Conservation (phyloP, 2,329 filamentous ascomycete genomes). For the Daldinia sp. region DNA sequence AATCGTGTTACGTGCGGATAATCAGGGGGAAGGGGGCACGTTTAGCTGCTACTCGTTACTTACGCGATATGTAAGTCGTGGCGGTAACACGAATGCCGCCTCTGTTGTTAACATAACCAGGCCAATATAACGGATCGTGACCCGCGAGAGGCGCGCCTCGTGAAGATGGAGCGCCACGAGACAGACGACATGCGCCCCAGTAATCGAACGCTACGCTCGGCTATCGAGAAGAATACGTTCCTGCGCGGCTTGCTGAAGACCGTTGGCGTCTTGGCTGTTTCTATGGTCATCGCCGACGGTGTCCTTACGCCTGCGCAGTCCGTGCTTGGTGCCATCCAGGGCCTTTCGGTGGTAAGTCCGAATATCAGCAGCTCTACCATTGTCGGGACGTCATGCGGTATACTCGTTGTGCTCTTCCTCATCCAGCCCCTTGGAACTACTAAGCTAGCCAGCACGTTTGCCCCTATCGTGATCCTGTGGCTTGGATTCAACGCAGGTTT, state of each 20-base stretch:
- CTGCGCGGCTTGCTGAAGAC: conserved; percentile 64
- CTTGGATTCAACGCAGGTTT: conserved; percentile 68
- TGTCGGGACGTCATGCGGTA: conserved; percentile 70
- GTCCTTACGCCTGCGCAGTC: conserved; percentile 75
- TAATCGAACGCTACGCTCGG: conserved; percentile 61
- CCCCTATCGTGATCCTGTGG: conserved; percentile 74
- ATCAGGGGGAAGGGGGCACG: conserved; percentile 75
- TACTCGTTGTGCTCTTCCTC: conserved; percentile 69
- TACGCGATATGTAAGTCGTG: conserved; percentile 59
- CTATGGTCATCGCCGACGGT: conserved; percentile 72
- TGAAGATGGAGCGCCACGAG: conserved; percentile 66
- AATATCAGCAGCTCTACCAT: conserved; percentile 65
- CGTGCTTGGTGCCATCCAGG: conserved; percentile 74
- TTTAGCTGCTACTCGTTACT: conserved; percentile 73
- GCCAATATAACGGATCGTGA: conserved; percentile 68
- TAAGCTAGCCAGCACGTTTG: conserved; percentile 67
- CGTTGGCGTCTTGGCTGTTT: conserved; percentile 71
- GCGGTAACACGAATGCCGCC: too few species aligned
- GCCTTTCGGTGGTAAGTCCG: conserved; percentile 64
- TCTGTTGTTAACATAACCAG: conserved; percentile 42
- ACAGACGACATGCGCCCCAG: conserved; percentile 63
- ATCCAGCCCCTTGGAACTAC: conserved; percentile 72
- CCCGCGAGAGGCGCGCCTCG: conserved; percentile 61
- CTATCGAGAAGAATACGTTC: conserved; percentile 64
- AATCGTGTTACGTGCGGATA: conserved; percentile 71